phyloP scores from a whole-genome alignment of 1,139 yeast genomes.

The Debaryomyces singareniensis region DNA sequence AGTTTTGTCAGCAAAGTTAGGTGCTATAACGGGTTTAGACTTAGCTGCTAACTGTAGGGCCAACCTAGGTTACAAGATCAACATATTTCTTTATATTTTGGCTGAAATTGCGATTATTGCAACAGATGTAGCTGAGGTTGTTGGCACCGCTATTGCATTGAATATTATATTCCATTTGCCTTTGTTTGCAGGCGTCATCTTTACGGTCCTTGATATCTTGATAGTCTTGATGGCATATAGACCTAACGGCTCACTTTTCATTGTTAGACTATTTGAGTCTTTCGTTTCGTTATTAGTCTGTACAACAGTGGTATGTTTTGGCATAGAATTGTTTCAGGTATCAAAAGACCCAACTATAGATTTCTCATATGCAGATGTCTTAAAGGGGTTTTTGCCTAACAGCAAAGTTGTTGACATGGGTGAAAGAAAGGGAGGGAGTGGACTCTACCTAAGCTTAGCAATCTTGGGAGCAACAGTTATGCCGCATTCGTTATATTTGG shows the following conservation, averaged over 20 bases:
- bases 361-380: slow-evolving; percentile 48
- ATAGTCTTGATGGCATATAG: slow-evolving; percentile 81
- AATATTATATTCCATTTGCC: slow-evolving; percentile 79
- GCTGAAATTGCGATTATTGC: slow-evolving; percentile 90
- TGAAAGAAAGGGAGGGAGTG: slow-evolving; percentile 60
- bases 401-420: slow-evolving; percentile 50
- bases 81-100: slow-evolving; percentile 57
- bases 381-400: slow-evolving; percentile 77
- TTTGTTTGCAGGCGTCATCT: slow-evolving; percentile 65
- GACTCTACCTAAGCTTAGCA: slow-evolving; percentile 81
- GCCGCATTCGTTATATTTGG: slow-evolving; percentile 93
- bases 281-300: slow-evolving; percentile 73
- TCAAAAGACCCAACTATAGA: slow-evolving; percentile 45
- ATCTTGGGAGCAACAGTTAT: slow-evolving; percentile 95
- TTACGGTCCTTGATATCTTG: slow-evolving; percentile 81
- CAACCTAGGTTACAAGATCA: slow-evolving; percentile 59
- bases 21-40: slow-evolving; percentile 87
- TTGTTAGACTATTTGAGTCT: slow-evolving; percentile 75
- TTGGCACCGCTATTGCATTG: slow-evolving; percentile 87
- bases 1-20: slow-evolving; percentile 75
- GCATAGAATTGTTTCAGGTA: slow-evolving; percentile 67
- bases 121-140: slow-evolving; percentile 90
- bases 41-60: slow-evolving; percentile 81
- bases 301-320: slow-evolving; percentile 81
- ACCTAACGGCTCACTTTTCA: slow-evolving; percentile 78